These are phyloP conservation scores for Candida labiduridarum DNA, from an alignment of 1,139 yeast species.

Conservation along the genomic window DNA sequence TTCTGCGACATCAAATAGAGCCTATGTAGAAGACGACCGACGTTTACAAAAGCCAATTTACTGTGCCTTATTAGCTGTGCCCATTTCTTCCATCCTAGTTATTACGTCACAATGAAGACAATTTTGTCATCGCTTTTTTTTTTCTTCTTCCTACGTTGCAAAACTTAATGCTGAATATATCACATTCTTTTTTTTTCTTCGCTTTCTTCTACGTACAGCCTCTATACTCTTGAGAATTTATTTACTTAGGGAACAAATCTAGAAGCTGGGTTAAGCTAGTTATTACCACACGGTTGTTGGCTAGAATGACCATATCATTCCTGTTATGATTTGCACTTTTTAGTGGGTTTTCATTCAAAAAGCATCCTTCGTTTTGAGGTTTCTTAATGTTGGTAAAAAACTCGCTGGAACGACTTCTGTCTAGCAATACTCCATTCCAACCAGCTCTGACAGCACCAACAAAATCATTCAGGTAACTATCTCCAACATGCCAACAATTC, in stretches of 20 bases:
- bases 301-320: constrained; percentile 24
- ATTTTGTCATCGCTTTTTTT: not conserved
- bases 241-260: constrained; percentile 16
- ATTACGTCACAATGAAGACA: not conserved
- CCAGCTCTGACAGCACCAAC: constrained; percentile 57
- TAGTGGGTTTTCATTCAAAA: constrained; percentile 4
- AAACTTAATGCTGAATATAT: not conserved
- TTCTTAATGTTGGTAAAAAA: constrained; percentile 20
- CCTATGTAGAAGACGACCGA: not conserved
- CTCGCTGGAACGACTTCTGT: constrained; percentile 35
- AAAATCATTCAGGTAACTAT: constrained; percentile 55
- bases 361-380: constrained; percentile 13
- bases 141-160: not conserved
- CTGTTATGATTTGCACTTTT: not conserved
- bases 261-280: constrained; percentile 29
- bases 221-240: not conserved
- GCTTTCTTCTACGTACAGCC: not conserved
- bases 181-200: not conserved
- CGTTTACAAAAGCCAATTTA: not conserved
- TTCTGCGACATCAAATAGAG: no score
- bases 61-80: not conserved
- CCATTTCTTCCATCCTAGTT: not conserved
- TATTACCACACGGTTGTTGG: constrained; percentile 40
- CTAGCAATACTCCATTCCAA: constrained; percentile 61
- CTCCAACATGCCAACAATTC: constrained; percentile 68